Conservation (phyloP, 148 eudicot genomes). For the Limonium bicolor region DNA sequence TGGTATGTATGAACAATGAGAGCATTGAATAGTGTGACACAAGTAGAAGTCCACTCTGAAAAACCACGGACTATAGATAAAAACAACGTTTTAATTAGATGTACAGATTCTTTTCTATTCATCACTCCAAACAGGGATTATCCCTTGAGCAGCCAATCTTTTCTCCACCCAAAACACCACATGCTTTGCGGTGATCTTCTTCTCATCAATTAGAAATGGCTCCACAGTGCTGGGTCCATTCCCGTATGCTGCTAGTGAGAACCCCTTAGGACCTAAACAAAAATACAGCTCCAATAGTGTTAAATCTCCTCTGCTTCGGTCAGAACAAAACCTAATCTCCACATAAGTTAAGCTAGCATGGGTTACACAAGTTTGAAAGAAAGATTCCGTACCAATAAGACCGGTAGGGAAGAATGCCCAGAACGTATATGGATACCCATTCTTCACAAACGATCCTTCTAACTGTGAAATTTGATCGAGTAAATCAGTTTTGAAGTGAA, state of each 20-base stretch:
- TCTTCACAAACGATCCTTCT: conserved; percentile 63
- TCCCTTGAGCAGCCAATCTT: conserved; percentile 93
- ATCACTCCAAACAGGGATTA: conserved; percentile 61
- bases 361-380: not conserved
- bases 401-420: conserved; percentile 92
- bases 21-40: no score
- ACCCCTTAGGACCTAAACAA: conserved; percentile 62
- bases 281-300: not conserved
- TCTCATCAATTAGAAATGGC: conserved; percentile 86
- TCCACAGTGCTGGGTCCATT: conserved; percentile 64
- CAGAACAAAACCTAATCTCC: no score
- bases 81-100: no score
- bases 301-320: no score
- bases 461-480: conserved; percentile 21
- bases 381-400: conserved; percentile 41
- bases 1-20: no score
- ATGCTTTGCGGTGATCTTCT: conserved; percentile 55
- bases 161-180: conserved; percentile 90
- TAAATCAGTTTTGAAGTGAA: not conserved
- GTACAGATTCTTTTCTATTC: no score
- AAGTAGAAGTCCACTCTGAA: no score
- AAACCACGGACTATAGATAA: no score
- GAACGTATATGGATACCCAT: conserved; percentile 40
- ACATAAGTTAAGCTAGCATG: no score
- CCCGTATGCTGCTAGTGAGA: conserved; percentile 56